These are phyloP conservation scores for Posidonia australis DNA, from an alignment of 106 monocot genomes.

Conservation along the genomic window DNA sequence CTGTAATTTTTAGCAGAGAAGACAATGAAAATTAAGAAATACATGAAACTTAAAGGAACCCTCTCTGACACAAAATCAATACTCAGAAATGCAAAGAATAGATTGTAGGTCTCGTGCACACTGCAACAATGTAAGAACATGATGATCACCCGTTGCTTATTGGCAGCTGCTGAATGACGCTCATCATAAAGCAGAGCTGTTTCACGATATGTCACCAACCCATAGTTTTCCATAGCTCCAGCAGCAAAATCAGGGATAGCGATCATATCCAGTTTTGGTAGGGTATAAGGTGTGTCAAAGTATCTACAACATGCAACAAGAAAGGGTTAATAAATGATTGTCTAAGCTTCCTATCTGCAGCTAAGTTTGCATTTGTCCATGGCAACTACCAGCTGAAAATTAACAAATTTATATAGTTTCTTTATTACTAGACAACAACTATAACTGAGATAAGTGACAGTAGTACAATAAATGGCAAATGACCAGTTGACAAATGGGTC, in stretches of 20 bases:
- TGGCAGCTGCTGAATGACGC: constrained; percentile 59
- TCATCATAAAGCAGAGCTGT: constrained; percentile 75
- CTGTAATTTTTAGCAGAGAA: too few relatives aligned
- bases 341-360: not conserved
- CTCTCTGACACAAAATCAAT: too few relatives aligned
- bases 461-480: not conserved
- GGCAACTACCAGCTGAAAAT: too few relatives aligned
- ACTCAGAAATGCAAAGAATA: too few relatives aligned
- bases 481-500: not conserved
- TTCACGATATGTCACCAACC: constrained; percentile 88
- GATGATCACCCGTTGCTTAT: constrained; percentile 62
- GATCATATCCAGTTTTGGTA: constrained; percentile 96
- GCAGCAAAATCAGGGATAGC: constrained; percentile 97
- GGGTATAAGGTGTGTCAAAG: constrained; percentile 65
- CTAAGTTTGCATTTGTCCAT: not conserved
- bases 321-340: not conserved
- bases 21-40: too few relatives aligned
- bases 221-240: constrained; percentile 98
- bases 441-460: too few relatives aligned
- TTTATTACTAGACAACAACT: too few relatives aligned
- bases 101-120: too few relatives aligned
- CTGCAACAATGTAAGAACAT: not conserved
- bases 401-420: too few relatives aligned
- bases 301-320: constrained; percentile 31
- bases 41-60: too few relatives aligned